Base-by-base conservation (phyloP, 192 early-diverging fungal genomes). In the Coemansia sp. region DNA sequence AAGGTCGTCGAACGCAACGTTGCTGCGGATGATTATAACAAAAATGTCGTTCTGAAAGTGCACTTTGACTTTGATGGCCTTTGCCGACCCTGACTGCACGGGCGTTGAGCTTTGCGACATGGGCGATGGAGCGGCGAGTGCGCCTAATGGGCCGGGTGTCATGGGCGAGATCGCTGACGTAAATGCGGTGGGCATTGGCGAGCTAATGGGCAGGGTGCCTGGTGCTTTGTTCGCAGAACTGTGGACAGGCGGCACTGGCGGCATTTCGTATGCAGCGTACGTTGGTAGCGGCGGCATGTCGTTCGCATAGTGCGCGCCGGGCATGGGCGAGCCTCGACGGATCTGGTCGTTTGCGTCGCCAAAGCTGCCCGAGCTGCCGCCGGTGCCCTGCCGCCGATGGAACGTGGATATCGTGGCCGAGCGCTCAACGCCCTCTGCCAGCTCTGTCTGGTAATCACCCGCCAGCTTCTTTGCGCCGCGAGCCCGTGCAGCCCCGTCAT, bases 1-100 rank as follows among this genome's bases (percentile, higher is more conserved):
- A 56, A 98, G 71, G 51, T 95, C 94, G 50, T 83, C 65, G 66
- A 89, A 93, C 31, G 85, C 75, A 56, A 90, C 87, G 25, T 89
- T 84, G 42, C 74, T 83, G 31, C 92, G 87, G n/a, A 93, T 89
- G 15, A 94, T 88, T 24, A 98, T 88, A 38, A 92, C 84, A 73
- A 95, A 95, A 11, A 93, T 87, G 67, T 95, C 93, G 62, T 89
- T 83, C 20, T 89, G 86, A 74, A 89, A 97, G 60, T 93, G 92
- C 52, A 93, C 88, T 59, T 93, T 94, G 68, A 97, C 84, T 71
- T 95, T 94, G 56, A 92, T 73, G 0, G 68, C 63, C 64, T 84
- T 76, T 14, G 84, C 67, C 11, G 64, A 64, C 20, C 63, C 40
- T 3, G 64, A 46, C 31, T 40, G 67, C 31, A 68, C 57, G 1